Percentiles rank a stretch among this genome's conserved stretches.
These are phyloP conservation scores for Dalbergia oliveri DNA, from an alignment of 306 rosid species.

Conservation along the genomic window DNA sequence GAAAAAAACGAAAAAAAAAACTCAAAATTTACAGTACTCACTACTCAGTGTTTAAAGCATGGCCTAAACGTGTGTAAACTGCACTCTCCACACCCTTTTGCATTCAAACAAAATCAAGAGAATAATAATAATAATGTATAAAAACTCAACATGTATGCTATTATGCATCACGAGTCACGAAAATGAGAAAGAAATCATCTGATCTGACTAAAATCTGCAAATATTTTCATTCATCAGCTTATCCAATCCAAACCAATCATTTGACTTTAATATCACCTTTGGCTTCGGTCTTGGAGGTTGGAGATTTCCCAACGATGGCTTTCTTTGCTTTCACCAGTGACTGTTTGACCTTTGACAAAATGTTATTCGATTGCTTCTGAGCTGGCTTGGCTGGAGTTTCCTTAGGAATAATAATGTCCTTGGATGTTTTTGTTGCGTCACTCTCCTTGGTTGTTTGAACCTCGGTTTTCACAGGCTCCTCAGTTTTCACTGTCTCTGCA, in stretches of 20 bases:
- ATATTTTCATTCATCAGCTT: background rate
- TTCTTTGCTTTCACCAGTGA: constrained; percentile 68
- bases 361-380: constrained; percentile 58
- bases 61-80: constrained; percentile 42
- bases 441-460: constrained; percentile 38
- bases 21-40: constrained; percentile 8
- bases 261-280: constrained; percentile 58
- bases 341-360: constrained; percentile 60
- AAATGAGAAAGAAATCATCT: constrained; percentile 12
- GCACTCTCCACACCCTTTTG: constrained; percentile 33
- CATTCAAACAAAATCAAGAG: constrained; percentile 38
- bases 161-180: constrained; percentile 4
- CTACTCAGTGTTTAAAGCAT: constrained; percentile 20
- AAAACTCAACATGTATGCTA: constrained; percentile 15
- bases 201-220: constrained; percentile 30
- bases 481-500: constrained; percentile 38
- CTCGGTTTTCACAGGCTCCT: constrained; percentile 45
- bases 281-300: constrained; percentile 54
- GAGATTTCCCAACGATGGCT: constrained; percentile 66
- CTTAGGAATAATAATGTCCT: constrained; percentile 30
- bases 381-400: constrained; percentile 53
- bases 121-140: constrained; percentile 31
- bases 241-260: constrained; percentile 27
- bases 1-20: too few species aligned
- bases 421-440: constrained; percentile 39